Percentiles rank a stretch among this genome's conserved stretches.
These are phyloP conservation scores for Aspergillus intermedius DNA, from an alignment of 2,329 filamentous ascomycete species.

Conservation along the genomic window DNA sequence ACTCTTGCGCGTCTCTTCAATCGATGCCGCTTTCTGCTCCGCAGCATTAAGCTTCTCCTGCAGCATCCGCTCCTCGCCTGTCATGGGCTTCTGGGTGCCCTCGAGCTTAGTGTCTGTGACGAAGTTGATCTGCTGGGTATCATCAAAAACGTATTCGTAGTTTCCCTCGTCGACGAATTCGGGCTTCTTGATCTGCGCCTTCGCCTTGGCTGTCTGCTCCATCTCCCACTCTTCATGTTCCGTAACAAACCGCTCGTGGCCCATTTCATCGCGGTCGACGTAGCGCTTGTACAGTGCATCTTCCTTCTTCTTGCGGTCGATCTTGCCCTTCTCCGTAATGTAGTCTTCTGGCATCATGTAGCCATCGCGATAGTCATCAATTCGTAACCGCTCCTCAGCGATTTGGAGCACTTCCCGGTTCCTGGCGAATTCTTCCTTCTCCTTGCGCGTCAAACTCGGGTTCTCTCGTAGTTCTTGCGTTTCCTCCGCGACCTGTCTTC, in stretches of 20 bases:
- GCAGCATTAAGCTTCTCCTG: constrained; percentile 79
- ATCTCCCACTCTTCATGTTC: constrained; percentile 95
- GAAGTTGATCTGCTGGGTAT: constrained; percentile 81
- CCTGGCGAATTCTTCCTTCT: constrained; percentile 81
- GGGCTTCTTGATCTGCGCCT: constrained; percentile 69
- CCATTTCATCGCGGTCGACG: constrained; percentile 78
- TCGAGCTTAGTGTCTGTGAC: constrained; percentile 66
- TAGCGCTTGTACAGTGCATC: constrained; percentile 87
- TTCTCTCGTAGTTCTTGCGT: constrained; percentile 72
- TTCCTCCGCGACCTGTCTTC: constrained; percentile 87
- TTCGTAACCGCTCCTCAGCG: constrained; percentile 75
- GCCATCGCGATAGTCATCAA: constrained; percentile 87
- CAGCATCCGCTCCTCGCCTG: constrained; percentile 70
- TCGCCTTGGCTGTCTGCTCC: constrained; percentile 81
- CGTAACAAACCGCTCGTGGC: constrained; percentile 81
- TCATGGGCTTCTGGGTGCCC: constrained; percentile 64
- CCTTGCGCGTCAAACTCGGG: constrained; percentile 64
- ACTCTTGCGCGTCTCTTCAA: constrained; percentile 85
- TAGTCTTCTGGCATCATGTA: constrained; percentile 94
- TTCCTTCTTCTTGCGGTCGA: constrained; percentile 79
- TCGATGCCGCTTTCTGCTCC: constrained; percentile 78
- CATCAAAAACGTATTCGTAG: constrained; percentile 91
- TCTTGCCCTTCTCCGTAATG: constrained; percentile 86
- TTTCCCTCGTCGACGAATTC: constrained; percentile 73
- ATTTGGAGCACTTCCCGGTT: constrained; percentile 77